These are phyloP conservation scores for Tillandsia fasciculata DNA, from an alignment of 176 grass and related monocot genomes.

Conservation along the genomic window DNA sequence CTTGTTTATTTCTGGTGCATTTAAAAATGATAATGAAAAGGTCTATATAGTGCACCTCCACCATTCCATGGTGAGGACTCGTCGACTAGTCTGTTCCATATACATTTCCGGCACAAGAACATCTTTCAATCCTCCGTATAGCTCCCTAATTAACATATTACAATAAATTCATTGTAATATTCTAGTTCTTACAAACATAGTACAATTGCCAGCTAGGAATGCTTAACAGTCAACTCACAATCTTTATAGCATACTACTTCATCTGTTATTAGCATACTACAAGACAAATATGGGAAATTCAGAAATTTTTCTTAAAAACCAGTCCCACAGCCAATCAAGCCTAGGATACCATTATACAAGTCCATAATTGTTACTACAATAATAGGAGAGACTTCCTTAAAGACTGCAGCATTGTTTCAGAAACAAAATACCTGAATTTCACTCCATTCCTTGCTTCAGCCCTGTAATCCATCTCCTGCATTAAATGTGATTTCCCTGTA, in stretches of 20 bases:
- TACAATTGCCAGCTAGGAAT: not conserved
- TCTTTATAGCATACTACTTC: not conserved
- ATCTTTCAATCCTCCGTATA: slow-evolving; percentile 79
- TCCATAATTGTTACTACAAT: not conserved
- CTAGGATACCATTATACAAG: too few species aligned
- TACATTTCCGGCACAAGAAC: slow-evolving; percentile 87
- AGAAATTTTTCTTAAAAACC: not conserved
- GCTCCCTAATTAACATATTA: slow-evolving; percentile 28
- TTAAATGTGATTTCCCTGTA: slow-evolving; percentile 99
- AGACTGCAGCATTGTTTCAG: not conserved
- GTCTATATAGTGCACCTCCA: slow-evolving; percentile 41
- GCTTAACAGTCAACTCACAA: not conserved
- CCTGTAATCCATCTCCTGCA: slow-evolving; percentile 99
- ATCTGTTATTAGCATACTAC: not conserved
- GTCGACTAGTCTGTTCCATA: slow-evolving; percentile 58
- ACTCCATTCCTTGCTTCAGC: slow-evolving; percentile 91
- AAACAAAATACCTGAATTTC: slow-evolving; percentile 70
- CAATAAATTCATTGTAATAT: not conserved
- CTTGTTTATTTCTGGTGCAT: not conserved
- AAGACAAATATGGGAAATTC: not conserved
- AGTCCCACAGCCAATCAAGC: not conserved
- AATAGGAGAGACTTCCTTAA: not conserved
- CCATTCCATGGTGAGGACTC: slow-evolving; percentile 92
- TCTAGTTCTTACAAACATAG: not conserved
- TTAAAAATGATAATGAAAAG: slow-evolving; percentile 6